Conservation (phyloP, 495 filamentous ascomycete genomes). For the Aspergillus affinis region DNA sequence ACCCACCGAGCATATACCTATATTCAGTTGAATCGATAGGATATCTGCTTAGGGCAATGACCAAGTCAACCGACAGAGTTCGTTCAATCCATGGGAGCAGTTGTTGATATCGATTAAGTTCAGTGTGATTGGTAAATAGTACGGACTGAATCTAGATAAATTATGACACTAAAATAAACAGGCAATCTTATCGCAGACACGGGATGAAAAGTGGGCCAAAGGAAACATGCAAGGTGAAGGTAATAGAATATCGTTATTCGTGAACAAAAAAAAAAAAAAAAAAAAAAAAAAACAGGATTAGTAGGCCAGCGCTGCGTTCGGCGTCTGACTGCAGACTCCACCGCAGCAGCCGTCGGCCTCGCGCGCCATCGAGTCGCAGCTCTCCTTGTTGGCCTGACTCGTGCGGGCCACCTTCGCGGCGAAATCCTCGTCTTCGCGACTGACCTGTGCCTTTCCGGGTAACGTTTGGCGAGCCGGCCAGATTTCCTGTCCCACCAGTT, state of each 20-base stretch:
- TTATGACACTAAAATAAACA: neutral
- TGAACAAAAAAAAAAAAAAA: neutral
- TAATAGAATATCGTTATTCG: neutral
- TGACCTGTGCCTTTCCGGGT: constrained; percentile 28
- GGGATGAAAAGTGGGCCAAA: neutral
- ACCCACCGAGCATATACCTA: too few relatives aligned
- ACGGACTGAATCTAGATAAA: neutral
- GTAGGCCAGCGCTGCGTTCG: constrained; percentile 2
- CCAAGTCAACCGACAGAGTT: too few relatives aligned
- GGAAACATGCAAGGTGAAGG: neutral
- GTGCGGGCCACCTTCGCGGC: constrained; percentile 31
- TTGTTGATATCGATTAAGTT: neutral
- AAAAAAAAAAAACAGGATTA: neutral
- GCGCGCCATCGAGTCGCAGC: neutral
- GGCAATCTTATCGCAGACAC: neutral
- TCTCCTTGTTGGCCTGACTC: constrained; percentile 1
- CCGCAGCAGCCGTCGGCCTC: constrained; percentile 25
- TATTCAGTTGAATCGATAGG: too few relatives aligned
- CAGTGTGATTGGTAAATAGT: neutral
- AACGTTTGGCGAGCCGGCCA: constrained; percentile 50
- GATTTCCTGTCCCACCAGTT: constrained; percentile 38
- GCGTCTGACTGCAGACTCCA: constrained; percentile 17
- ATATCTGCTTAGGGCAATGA: too few relatives aligned
- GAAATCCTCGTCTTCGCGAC: constrained; percentile 40
- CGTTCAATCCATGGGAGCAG: neutral